Conservation (phyloP, 805 yeast genomes). For the Suhomyces pyralidae region DNA sequence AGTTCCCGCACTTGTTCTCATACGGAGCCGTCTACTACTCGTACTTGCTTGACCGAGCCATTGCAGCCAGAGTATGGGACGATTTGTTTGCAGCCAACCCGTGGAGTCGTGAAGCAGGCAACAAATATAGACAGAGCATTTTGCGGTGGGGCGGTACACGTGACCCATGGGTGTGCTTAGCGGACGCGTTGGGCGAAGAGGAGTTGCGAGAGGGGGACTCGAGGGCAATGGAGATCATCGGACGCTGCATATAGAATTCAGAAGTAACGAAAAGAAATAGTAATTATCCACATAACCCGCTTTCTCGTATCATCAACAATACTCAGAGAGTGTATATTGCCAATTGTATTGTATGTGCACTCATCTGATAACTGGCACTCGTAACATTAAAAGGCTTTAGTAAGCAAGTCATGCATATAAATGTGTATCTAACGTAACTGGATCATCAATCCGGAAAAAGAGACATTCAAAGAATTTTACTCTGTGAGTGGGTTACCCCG, state of each 20-base stretch:
- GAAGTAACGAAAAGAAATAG: neutral
- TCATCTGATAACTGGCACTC: no score
- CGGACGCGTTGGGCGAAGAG: constrained; percentile 69
- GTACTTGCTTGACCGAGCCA: constrained; percentile 86
- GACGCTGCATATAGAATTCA: neutral
- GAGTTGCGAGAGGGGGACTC: constrained; percentile 64
- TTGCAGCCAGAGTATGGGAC: constrained; percentile 82
- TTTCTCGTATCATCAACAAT: no score
- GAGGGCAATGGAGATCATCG: constrained; percentile 57
- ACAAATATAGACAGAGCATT: constrained; percentile 63
- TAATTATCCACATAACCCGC: no score
- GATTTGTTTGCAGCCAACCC: constrained; percentile 71
- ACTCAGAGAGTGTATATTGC: no score
- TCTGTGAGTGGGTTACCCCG: no score
- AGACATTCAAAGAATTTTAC: no score
- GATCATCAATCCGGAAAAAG: no score
- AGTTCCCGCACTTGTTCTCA: constrained; percentile 87
- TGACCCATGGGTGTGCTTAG: constrained; percentile 84
- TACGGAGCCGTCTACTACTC: constrained; percentile 95
- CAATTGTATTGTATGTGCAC: no score
- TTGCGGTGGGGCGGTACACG: constrained; percentile 92
- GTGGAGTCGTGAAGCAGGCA: constrained; percentile 69
- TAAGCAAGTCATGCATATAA: no score
- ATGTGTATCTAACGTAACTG: no score
- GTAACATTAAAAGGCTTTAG: no score